Conservation (phyloP, 352 stramenopile genomes). For the Globisporangium nagaii region DNA sequence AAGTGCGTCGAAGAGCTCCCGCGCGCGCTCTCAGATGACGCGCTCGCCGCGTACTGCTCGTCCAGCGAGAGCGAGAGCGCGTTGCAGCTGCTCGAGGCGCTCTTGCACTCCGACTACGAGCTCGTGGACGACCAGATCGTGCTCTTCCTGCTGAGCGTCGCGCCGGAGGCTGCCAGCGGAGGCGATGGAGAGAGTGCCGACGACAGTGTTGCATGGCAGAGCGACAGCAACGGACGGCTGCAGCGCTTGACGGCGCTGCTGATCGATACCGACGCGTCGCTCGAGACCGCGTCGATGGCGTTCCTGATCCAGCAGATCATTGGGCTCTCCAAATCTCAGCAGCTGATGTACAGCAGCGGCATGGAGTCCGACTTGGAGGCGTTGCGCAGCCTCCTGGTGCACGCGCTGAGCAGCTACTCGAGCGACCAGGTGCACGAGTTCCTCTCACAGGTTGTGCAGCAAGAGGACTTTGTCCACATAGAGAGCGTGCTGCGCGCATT, state of each 20-base stretch:
- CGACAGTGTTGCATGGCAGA: not conserved
- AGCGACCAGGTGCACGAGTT: conserved; percentile 35
- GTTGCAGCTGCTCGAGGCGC: conserved; percentile 30
- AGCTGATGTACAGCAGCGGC: conserved; percentile 12
- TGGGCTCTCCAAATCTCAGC: conserved; percentile 23
- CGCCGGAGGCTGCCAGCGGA: not conserved
- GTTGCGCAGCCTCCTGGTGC: conserved; percentile 32
- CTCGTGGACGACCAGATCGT: conserved; percentile 52
- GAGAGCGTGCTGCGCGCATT: conserved; percentile 30
- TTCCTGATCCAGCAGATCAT: conserved; percentile 47
- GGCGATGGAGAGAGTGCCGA: not conserved
- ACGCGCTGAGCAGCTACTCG: conserved; percentile 36
- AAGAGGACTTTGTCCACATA: conserved; percentile 27
- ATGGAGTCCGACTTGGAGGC: conserved; percentile 27
- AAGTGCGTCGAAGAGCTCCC: conserved; percentile 33
- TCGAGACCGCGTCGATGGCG: conserved; percentile 32
- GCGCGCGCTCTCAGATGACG: conserved; percentile 31
- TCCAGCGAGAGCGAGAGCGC: conserved; percentile 23
- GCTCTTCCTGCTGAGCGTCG: conserved; percentile 56
- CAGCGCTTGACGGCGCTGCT: not conserved
- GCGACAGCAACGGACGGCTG: not conserved
- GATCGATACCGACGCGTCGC: conserved; percentile 18
- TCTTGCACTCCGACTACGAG: conserved; percentile 25
- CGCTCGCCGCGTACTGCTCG: conserved; percentile 54
- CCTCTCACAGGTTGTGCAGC: conserved; percentile 36